Evolutionary conservation across 1,284 basidiomycete genomes (phyloP).

Genomic region (Caloboletus firmus): DNA sequence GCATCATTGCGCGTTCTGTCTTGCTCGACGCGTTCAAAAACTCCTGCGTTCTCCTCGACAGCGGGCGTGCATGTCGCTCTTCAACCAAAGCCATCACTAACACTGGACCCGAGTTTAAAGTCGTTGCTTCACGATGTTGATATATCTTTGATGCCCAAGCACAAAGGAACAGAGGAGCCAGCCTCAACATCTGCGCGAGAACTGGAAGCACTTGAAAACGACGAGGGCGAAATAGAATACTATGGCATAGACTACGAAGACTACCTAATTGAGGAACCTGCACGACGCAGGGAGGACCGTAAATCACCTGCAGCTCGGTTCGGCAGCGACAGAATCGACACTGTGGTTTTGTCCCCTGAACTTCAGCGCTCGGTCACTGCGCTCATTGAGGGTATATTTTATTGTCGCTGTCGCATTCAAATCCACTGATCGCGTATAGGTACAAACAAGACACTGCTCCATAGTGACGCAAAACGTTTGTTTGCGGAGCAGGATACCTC

Average conservation of each 20-base stretch:
- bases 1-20: conserved; percentile 26
- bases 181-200: conserved; percentile 40
- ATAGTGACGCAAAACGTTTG: conserved; percentile 67
- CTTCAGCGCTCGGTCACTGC: conserved; percentile 58
- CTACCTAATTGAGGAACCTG: conserved; percentile 31
- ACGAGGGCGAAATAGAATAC: conserved; percentile 29
- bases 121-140: conserved; percentile 64
- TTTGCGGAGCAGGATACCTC: conserved; percentile 45
- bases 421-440: conserved; percentile 40
- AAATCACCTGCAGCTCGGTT: conserved; percentile 81
- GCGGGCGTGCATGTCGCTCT: conserved; percentile 10
- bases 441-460: conserved; percentile 61
- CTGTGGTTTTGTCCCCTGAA: conserved; percentile 68
- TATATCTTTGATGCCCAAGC: conserved; percentile 54
- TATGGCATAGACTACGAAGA: conserved; percentile 29
- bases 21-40: conserved; percentile 19
- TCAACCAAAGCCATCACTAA: conserved; percentile 49
- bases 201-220: conserved; percentile 50
- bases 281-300: conserved; percentile 44
- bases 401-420: conserved; percentile 1
- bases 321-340: conserved; percentile 70
- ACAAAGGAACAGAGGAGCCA: conserved; percentile 18
- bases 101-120: conserved; percentile 63
- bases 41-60: conserved; percentile 21
- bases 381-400: conserved; percentile 57